Base-by-base conservation (phyloP, 192 early-diverging fungal genomes). In the Rhizophagus sp. region DNA sequence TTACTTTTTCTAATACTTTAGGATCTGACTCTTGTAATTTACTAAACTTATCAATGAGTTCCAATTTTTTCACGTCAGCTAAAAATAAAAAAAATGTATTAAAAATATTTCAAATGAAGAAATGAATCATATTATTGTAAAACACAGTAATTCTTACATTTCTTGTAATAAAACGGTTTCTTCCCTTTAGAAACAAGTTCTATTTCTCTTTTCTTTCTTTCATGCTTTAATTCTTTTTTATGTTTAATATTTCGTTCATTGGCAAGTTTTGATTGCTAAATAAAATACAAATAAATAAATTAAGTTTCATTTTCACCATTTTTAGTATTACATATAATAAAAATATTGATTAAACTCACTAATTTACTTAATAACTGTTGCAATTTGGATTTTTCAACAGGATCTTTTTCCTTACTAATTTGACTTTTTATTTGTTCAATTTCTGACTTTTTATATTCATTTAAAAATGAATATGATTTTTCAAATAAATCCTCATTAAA, bases 141-240 rank as follows among this genome's bases (percentile, higher is more conserved):
- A n/a, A 27, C 2, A 50, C 12, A 17, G 25, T 47, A 73, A 19
- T 89, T 47, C 83, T 89, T 91, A 92, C 95, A 88, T 82, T 94
- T 92, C 84, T 98, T 98, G 67, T 98, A 85, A 87, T 91, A 98
- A 85, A 92, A 99, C 36, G 98, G 96, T 76, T 89, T 95, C 88
- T 99, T 98, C 44, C 98, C 98, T 83, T 95, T 83, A 81, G 91
- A 86, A 44, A 97, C 90, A 71, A 91, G 79, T 66, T 96, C 95
- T 36, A 82, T 82, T 83, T 99, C 97, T 76, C 83, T 90, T 85
- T 95, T 95, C 78, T 93, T 93, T 82, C 94, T 92, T 57, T 92
- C 91, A 49, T 91, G 87, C 76, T 93, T 89, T 15, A 97, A 88
- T 72, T 89, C 82, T 78, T 93, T 91, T 70, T 80, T 70, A 5